Evolutionary conservation across 2,329 filamentous ascomycete genomes (phyloP), one percentile per base, ranked within the genome.

Genomic region (Apiospora rasikravindrae): DNA sequence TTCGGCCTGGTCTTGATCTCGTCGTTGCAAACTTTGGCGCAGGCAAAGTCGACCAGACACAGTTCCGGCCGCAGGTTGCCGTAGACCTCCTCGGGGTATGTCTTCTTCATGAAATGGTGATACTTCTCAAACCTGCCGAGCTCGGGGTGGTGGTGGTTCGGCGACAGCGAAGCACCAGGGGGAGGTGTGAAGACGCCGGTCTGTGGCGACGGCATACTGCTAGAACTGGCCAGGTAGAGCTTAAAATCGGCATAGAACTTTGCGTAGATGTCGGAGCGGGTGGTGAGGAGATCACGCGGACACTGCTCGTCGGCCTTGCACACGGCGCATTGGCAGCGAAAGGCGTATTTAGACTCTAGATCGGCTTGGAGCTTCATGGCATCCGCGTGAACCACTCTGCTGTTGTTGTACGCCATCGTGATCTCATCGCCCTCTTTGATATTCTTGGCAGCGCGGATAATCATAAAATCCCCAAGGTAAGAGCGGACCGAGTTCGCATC

Each of bases 341-440:
- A 51, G 8, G 4, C 11, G 49, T 51, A 51, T n/a, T 51, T 26
- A 1, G 13, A 11, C 11, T 26, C 13, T 11, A 51, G n/a, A 4
- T 4, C n/a, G 24, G 10, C n/a, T 24, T 24, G 49, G 7, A 26
- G 13, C 49, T 51, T 24, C 49, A 13, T 24, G n/a, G n/a, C 13
- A n/a, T 51, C 49, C 2, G 3, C 11, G 14, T 26, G 13, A 26
- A 26, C 51, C 44, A 37, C 33, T 37, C 33, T 37, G 33, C 16
- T 5, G 8, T 47, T 7, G 1, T 47, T 19, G 73, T 85, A 84
- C 71, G 78, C 77, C 71, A 82, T 79, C 51, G 79, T 80, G 68
- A 85, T 76, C 76, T 85, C 83, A 2, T 83, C 79, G 66, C 80
- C 83, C 1, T 73, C 76, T 6, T 75, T 73, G 47, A 85, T 83